Evolutionary conservation across 2,329 filamentous ascomycete species (phyloP), one percentile per base, ranked within the genome.

Genomic region (Exophiala calicioides): DNA sequence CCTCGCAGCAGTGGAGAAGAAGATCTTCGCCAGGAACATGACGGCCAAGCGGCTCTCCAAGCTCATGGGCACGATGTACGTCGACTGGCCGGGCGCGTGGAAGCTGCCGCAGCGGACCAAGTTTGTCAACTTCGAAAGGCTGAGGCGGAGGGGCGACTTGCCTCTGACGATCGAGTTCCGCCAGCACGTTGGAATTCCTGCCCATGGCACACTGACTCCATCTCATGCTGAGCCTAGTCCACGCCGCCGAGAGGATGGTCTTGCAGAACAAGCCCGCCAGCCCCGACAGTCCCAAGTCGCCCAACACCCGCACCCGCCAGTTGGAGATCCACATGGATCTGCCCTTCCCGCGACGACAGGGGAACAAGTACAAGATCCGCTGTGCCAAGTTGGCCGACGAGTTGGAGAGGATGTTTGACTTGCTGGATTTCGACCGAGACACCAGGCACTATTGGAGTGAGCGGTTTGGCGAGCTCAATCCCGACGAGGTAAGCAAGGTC

Each of bases 91-190:
- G 4, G 24, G 16, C 5, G 6, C 8, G n/a, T 7, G 12, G 12
- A n/a, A 27, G 2, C 6, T n/a, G 21, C 13, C n/a, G 13, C 9
- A 10, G 12, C 27, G 44, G 2, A 41, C 34, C 29, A 47, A 47
- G 29, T 34, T 41, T 30, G 44, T 47, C 13, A 47, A 47, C 13
- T 47, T 40, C 23, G 10, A 39, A 12, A 12, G 31, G 10, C 37
- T 47, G 15, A 33, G 6, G 6, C 13, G 26, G 5, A 13, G 19
- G 13, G n/a, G 18, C n/a, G 24, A n/a, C 6, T 4, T 27, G 35
- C 35, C 30, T 4, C 24, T 21, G 34, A 49, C 45, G 3, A 36
- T 49, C 24, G 45, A 49, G 39, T 49, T 49, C 32, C 39, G 45
- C 8, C 45, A 49, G n/a, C 13, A 44, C 39, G 12, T 10, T 49